A percentile compares a stretch with the other conserved stretches of the same genome.
Conservation (phyloP, 2,329 filamentous ascomycete species). For the Sarocladium brachiariae region DNA sequence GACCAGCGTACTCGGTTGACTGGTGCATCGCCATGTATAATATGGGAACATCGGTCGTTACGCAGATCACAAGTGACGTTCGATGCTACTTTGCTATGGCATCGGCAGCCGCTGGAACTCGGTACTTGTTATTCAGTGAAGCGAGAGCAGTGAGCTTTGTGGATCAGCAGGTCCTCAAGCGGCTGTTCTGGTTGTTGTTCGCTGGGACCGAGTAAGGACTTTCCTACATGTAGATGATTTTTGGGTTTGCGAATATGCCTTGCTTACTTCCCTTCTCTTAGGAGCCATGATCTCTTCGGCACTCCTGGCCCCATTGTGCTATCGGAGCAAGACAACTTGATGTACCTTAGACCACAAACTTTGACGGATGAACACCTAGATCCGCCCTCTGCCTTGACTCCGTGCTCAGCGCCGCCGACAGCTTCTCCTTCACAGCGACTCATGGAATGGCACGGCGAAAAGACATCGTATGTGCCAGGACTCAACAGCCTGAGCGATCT, state of each 20-base stretch:
- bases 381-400: background rate
- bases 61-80: background rate
- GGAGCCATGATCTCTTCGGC: conserved; percentile 23
- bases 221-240: background rate
- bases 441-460: conserved; percentile 25
- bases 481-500: conserved; percentile 26
- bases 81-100: conserved; percentile 15
- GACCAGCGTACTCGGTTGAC: conserved; percentile 22
- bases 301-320: conserved; percentile 20
- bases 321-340: conserved; percentile 14
- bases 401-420: conserved; percentile 6
- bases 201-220: conserved; percentile 19
- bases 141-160: conserved; percentile 15
- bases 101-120: conserved; percentile 22
- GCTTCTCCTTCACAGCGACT: background rate
- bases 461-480: conserved; percentile 24
- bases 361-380: conserved; percentile 26
- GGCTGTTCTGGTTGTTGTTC: conserved; percentile 29
- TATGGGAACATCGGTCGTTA: conserved; percentile 18
- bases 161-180: conserved; percentile 25
- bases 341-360: conserved; percentile 18
- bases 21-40: conserved; percentile 31
- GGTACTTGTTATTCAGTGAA: conserved; percentile 23
- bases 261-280: conserved; percentile 11
- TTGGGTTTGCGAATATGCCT: background rate